Evolutionary conservation across 108 stramenopile genomes (phyloP), one percentile per base, ranked within the genome.

Genomic region (Cyclotella atomus): DNA sequence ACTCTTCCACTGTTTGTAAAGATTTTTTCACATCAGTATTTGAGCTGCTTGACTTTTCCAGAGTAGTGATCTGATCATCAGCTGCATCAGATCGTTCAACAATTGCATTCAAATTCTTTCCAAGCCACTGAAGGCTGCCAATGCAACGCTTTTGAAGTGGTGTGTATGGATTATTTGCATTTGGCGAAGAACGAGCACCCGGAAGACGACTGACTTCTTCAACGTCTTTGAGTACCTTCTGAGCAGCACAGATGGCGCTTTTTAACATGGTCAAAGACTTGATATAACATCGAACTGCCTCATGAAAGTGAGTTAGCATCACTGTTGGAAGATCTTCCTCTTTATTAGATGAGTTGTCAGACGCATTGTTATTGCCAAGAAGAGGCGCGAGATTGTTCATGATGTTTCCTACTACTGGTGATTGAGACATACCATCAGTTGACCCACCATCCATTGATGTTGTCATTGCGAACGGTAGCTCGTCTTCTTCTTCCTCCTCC

Each of bases 71-170:
- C 61, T 95, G 88, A 16, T 75, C 75, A 28, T 81, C 87, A 0
- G 92, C 89, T 9, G 95, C 92, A 73, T 93, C 92, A 8, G 91
- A 92, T 19, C 95, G 76, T 56, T 95, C 95, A 0, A 95, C 76
- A 8, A 95, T 89, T 17, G 92, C 95, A 12, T 77, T 85, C 64
- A 91, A 95, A 67, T 95, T 92, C 2, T 78, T 70, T 15, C 76
- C 65, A 14, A 95, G 83, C 95, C 95, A 95, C 10, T 66, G 77
- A 27, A 83, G 65, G 49, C 91, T 93, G 0, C 88, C 87, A 45
- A 89, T 79, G 59, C 91, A 92, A 12, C 90, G 89, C 27, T 84
- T 76, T 36, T 77, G 75, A 73, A 92, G 53, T 16, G 77, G 80
- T 44, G 82, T 75, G 53, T 88, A 53, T 30, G 83, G 59, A 74